A percentile compares a stretch with the other conserved stretches of the same genome.
Evolutionary conservation across 306 rosid genomes (phyloP).

Genomic region (apple (Malus domestica)): ASM211411v1 NC_041797.1:5099501-5100000

Average conservation of each 20-base stretch:
- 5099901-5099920: background rate
- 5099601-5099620: constrained; percentile 38
- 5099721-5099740: constrained; percentile 88
- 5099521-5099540: background rate
- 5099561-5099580: background rate
- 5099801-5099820: constrained; percentile 89
- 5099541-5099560: background rate
- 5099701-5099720: constrained; percentile 83
- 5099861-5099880: background rate
- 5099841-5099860: constrained; percentile 15
- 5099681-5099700: constrained; percentile 62
- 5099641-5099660: constrained; percentile 51
- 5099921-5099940: constrained; percentile 47
- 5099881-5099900: background rate
- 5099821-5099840: constrained; percentile 82
- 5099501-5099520: background rate
- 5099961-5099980: constrained; percentile 74
- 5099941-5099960: constrained; percentile 59
- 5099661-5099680: constrained; percentile 51
- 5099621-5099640: constrained; percentile 55
- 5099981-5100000: constrained; percentile 85
- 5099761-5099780: constrained; percentile 90
- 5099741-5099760: constrained; percentile 78
- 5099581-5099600: constrained; percentile 41
- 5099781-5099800: constrained; percentile 90